Evolutionary conservation across 176 grass and related monocot species (phyloP), one percentile per base, ranked within the genome.

Genomic region (Oryza rufipogon): DNA sequence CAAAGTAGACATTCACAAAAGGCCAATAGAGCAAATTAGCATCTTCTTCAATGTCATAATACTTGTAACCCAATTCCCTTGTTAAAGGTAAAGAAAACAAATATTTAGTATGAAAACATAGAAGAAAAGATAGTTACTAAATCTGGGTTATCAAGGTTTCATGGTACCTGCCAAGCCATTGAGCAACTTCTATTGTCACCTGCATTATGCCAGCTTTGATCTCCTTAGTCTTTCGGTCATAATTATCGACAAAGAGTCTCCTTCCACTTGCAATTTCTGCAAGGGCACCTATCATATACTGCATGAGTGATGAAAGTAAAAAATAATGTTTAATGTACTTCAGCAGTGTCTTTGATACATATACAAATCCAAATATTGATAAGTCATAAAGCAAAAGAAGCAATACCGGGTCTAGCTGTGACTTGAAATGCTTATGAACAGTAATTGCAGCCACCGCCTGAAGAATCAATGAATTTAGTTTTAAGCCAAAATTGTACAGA

Each of bases 1-100:
- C 96, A 85, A 96, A 99, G 54, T 99, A 99, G 47, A 99, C 75
- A 82, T 99, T 99, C 66, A 99, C 88, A 85, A 94, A 95, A 69
- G 96, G 96, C 87, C 85, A 96, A 82, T 86, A 96, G 30, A 99
- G 85, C 61, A 99, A 75, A 64, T 87, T 75, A 71, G 77, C 71
- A 85, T 95, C 84, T 48, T 88, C 87, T 85, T 93, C 89, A 80
- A 95, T 92, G 54, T 89, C 91, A 77, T 96, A 99, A 77, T 79
- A 88, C 74, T 64, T 86, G 87, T 99, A 99, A 54, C 93, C 96
- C 86, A 96, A 63, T 84, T 99, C 96, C 86, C 96, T 98, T 78
- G 61, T 16, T 65, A 64, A 20, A 85, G 61, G 32, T 49, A 30
- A 81, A 60, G 32, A 85, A 87, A 68, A 66, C 46, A 90, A 65